phyloP scores from a whole-genome alignment of 2,329 filamentous ascomycete genomes.

The Diaporthe sp. region DNA sequence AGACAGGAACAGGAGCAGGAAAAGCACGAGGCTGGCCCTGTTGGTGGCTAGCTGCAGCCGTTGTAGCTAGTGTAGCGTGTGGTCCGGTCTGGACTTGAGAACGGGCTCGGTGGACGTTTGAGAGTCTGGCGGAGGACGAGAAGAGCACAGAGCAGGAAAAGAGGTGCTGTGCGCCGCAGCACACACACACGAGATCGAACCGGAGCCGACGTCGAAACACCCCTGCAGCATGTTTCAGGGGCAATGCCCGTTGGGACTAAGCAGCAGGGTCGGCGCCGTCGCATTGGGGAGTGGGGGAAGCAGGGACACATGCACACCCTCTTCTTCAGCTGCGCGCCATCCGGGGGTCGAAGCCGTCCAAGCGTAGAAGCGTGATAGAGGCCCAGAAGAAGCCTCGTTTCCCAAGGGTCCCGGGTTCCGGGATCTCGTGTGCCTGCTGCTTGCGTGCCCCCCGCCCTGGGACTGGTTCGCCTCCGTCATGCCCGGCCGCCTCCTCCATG shows the following conservation, averaged over 20 bases:
- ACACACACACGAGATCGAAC: constrained; percentile 20
- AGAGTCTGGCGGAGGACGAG: constrained; percentile 3
- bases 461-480: constrained; percentile 10
- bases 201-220: constrained; percentile 27
- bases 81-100: background rate
- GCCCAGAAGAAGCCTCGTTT: background rate
- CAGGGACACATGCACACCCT: background rate
- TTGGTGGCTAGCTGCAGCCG: background rate
- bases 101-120: constrained; percentile 5
- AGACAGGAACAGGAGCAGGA: background rate
- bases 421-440: background rate
- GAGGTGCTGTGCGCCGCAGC: background rate
- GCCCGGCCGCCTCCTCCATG: background rate
- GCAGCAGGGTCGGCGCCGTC: constrained; percentile 2
- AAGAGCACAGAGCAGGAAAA: background rate
- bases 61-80: background rate
- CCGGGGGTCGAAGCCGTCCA: constrained; percentile 17
- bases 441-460: background rate
- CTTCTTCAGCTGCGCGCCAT: constrained; percentile 8
- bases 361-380: constrained; percentile 20
- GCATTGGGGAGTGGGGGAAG: constrained; percentile 7
- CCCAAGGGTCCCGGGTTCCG: constrained; percentile 14
- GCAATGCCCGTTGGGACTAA: constrained; percentile 29
- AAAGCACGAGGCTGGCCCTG: background rate
- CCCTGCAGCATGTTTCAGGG: constrained; percentile 29